These are phyloP conservation scores for Wallacemonas sp. DNA, from an alignment of 208 protist species.

Conservation along the genomic window DNA sequence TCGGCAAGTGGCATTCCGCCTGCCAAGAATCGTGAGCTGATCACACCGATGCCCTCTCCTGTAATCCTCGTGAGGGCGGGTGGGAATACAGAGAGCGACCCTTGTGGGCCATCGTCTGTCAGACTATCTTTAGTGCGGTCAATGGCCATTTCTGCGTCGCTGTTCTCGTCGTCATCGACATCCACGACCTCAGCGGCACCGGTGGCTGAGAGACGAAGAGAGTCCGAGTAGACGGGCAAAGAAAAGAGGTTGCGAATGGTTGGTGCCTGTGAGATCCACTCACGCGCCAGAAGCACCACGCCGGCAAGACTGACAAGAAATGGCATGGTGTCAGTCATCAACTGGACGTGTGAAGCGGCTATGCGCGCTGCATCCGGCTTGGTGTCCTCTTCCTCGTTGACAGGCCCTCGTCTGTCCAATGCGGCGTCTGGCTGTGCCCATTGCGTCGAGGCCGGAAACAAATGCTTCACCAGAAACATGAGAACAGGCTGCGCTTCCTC, in stretches of 20 bases:
- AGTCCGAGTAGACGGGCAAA: too few relatives aligned
- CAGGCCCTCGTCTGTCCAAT: too few relatives aligned
- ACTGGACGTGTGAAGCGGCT: background rate
- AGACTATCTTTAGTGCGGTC: background rate
- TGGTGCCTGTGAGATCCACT: conserved; percentile 2
- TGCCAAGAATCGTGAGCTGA: too few relatives aligned
- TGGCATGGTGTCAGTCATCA: background rate
- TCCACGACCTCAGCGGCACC: too few relatives aligned
- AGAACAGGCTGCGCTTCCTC: conserved; percentile 2
- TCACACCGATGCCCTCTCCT: background rate
- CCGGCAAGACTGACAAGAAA: background rate
- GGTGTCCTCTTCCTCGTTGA: background rate
- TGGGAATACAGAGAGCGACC: too few relatives aligned
- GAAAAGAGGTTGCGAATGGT: conserved; percentile 1
- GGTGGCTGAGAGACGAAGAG: too few relatives aligned
- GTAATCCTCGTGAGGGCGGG: background rate
- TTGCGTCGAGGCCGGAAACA: background rate
- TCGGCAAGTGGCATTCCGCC: too few relatives aligned
- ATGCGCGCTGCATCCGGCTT: too few relatives aligned
- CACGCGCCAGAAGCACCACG: background rate
- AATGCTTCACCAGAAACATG: background rate
- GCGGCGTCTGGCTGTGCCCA: too few relatives aligned
- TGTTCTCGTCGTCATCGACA: conserved; percentile 14
- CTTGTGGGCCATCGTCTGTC: too few relatives aligned
- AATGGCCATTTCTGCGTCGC: background rate